These are phyloP conservation scores for Dovyalis caffra DNA, from an alignment of 345 rosid genomes.

Conservation along the genomic window DNA sequence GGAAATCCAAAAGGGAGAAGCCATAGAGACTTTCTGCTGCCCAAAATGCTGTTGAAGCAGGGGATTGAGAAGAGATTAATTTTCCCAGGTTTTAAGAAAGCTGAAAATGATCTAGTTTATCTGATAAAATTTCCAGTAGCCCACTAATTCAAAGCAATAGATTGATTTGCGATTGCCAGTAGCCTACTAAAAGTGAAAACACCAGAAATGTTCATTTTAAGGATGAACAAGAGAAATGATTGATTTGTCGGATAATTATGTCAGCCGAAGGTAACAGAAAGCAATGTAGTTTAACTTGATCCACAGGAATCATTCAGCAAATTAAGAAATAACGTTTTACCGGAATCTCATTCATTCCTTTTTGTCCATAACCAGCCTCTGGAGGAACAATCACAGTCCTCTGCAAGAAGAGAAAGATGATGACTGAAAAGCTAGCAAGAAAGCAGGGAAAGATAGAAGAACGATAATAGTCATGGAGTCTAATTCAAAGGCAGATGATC, in stretches of 20 bases:
- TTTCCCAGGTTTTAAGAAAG: neutral
- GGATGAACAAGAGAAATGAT: too few relatives aligned
- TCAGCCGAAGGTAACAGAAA: too few relatives aligned
- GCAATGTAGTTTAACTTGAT: neutral
- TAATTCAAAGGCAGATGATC: neutral
- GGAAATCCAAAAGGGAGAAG: neutral
- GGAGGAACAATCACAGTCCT: conserved; percentile 87
- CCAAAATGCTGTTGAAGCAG: neutral
- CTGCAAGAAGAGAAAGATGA: conserved; percentile 34
- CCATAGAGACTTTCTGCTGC: neutral
- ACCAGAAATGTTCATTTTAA: too few relatives aligned
- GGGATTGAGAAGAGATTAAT: too few relatives aligned
- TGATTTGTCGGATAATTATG: too few relatives aligned
- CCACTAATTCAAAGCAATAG: too few relatives aligned
- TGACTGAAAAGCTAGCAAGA: neutral
- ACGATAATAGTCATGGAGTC: neutral
- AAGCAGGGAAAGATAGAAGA: neutral
- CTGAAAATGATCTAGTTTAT: neutral
- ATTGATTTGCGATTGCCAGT: neutral
- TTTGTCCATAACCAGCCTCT: conserved; percentile 74
- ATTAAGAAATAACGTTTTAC: conserved; percentile 33
- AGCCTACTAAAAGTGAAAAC: neutral
- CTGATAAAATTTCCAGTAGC: neutral
- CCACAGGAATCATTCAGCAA: neutral
- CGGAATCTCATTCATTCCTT: conserved; percentile 91